These are phyloP conservation scores for Ailanthus altissimus DNA, from an alignment of 345 rosid genomes.

Conservation along the genomic window DNA sequence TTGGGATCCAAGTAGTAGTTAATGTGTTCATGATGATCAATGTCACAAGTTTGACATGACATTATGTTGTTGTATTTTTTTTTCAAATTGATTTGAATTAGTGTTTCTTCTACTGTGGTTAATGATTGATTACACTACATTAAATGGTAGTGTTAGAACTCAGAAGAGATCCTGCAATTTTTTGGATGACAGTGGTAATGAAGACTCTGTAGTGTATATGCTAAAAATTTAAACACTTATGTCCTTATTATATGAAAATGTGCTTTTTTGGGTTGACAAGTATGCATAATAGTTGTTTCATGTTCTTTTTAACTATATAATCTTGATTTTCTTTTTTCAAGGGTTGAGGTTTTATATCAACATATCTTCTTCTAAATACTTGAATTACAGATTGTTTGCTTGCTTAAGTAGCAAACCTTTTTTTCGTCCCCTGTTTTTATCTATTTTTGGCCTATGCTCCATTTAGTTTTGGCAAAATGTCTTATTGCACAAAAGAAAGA, in stretches of 20 bases:
- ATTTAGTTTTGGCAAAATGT: background rate
- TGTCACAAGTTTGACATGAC: background rate
- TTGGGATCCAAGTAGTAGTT: background rate
- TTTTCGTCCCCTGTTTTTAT: background rate
- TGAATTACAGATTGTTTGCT: background rate
- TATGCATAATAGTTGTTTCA: too few species aligned
- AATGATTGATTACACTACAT: background rate
- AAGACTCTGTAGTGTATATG: background rate
- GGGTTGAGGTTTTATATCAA: too few species aligned
- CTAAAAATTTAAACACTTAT: background rate
- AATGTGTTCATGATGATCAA: background rate
- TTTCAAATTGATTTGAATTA: background rate
- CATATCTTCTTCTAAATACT: background rate
- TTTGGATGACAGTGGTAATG: background rate
- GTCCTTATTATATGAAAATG: background rate
- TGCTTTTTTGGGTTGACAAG: too few species aligned
- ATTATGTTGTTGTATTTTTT: background rate
- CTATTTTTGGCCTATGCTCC: background rate
- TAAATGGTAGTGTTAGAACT: background rate
- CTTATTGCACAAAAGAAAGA: background rate
- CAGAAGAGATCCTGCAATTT: background rate
- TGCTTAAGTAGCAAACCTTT: background rate
- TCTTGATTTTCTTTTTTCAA: too few species aligned
- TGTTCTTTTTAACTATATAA: too few species aligned
- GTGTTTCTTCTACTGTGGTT: background rate